A percentile compares a stretch with the other conserved stretches of the same genome.
Evolutionary conservation across 2,329 filamentous ascomycete species (phyloP).

Genomic region (Fusarium sp.): DNA sequence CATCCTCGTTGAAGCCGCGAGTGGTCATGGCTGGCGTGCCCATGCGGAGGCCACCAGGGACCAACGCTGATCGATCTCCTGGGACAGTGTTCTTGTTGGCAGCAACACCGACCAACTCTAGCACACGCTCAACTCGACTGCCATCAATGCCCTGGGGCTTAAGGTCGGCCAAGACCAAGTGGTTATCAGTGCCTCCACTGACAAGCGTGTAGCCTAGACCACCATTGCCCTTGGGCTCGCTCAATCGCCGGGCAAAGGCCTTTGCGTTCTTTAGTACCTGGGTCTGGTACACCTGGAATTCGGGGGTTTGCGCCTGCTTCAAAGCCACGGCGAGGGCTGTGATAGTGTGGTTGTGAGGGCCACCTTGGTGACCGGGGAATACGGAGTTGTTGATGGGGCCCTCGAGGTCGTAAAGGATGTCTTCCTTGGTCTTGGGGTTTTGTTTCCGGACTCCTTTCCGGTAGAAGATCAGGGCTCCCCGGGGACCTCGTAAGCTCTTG

Average conservation of each 20-base stretch:
- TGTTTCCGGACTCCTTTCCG: slow-evolving; percentile 88
- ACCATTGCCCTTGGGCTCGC: slow-evolving; percentile 77
- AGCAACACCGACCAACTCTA: slow-evolving; percentile 95
- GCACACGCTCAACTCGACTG: slow-evolving; percentile 86
- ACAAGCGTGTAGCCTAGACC: slow-evolving; percentile 90
- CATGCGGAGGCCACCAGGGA: slow-evolving; percentile 92
- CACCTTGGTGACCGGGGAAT: slow-evolving; percentile 97
- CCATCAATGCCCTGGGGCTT: slow-evolving; percentile 91
- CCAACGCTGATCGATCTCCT: slow-evolving; percentile 92
- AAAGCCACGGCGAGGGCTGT: slow-evolving; percentile 93
- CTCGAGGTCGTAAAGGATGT: slow-evolving; percentile 91
- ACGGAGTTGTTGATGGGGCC: slow-evolving; percentile 94
- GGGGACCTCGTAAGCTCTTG: slow-evolving; percentile 94
- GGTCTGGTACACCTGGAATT: slow-evolving; percentile 93
- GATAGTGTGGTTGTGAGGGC: slow-evolving; percentile 99
- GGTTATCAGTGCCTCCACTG: slow-evolving; percentile 95
- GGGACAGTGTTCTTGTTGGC: slow-evolving; percentile 99
- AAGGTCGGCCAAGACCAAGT: slow-evolving; percentile 92
- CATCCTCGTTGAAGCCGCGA: slow-evolving; percentile 87
- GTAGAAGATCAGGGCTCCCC: slow-evolving; percentile 99
- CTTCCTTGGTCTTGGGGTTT: slow-evolving; percentile 86
- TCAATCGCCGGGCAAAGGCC: slow-evolving; percentile 78
- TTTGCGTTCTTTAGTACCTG: slow-evolving; percentile 92
- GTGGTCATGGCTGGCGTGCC: slow-evolving; percentile 98
- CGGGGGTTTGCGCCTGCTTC: slow-evolving; percentile 88